Base-by-base conservation (phyloP, 441 rosid species). In the Adansonia madagascariensis region DNA sequence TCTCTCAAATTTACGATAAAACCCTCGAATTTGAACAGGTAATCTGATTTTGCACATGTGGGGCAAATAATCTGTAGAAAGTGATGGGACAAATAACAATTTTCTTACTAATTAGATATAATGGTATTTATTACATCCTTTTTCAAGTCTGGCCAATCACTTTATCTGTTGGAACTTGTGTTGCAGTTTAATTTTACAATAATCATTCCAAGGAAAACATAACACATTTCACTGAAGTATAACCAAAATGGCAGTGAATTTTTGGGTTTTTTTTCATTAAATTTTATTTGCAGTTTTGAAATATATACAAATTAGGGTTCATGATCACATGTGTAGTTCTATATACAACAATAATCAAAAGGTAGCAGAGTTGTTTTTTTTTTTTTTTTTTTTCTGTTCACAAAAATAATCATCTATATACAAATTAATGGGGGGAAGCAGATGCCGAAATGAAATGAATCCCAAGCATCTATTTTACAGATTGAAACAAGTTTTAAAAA, bases 321-420 rank as follows among this genome's bases (percentile, higher is more conserved):
- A 73, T 35, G 41, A 35, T 67, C 17, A 41, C n/a, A n/a, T 65
- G 69, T 67, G 46, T 63, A 75, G 50, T 56, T 71, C 63, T 84
- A 82, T 82, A 77, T 81, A 84, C 89, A 79, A 78, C 69, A 31
- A 3, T 27, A 71, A 69, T 66, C 44, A 52, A 68, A 12, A 20
- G 60, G 41, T 57, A 18, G 59, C 56, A 39, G 35, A 35, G 5
- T 35, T 35, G 1, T 27, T 31, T 31, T 31, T 31, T 35, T 79
- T 65, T 35, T 35, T 4, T 35, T 35, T 35, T 4, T 35, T 35
- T 35, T 79, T 60, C 53, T 71, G 80, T 41, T 44, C 74, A 55
- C 49, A 74, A 78, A 73, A 77, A 61, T 73, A 49, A 52, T 43
- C 55, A 71, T 75, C 84, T 83, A 81, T 82, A 71, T 85, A 84